Percentiles rank a stretch among this genome's conserved stretches.
phyloP scores from a whole-genome alignment of 257 asterid species.

The Ilex asprella region DNA sequence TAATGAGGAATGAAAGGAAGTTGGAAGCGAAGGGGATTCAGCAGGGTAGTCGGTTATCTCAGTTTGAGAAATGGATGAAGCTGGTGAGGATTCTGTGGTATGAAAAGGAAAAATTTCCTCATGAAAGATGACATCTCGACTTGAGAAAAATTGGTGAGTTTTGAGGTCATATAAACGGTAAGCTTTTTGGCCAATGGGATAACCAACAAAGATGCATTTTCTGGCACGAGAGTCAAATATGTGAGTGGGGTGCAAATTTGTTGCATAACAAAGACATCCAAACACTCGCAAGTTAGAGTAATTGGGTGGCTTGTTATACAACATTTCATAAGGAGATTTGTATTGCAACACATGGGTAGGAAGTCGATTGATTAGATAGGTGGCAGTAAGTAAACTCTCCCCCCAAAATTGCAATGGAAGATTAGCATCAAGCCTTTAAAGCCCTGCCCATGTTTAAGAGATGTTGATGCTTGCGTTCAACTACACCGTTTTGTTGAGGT shows the following conservation, averaged over 20 bases:
- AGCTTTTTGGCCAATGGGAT: neutral
- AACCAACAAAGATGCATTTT: too few species aligned
- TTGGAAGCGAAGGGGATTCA: neutral
- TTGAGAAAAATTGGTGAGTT: neutral
- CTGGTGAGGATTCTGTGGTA: neutral
- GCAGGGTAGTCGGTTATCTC: neutral
- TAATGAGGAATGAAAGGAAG: too few species aligned
- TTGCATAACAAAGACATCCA: constrained; percentile 1
- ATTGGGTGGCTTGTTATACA: too few species aligned
- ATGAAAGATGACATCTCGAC: constrained; percentile 1
- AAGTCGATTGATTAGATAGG: neutral
- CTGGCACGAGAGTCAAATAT: neutral
- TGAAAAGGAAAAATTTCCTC: neutral
- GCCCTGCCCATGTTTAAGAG: neutral
- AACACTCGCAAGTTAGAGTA: neutral
- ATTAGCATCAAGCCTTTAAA: neutral
- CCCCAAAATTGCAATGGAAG: neutral
- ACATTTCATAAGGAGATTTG: neutral
- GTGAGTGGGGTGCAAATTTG: neutral
- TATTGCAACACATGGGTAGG: neutral
- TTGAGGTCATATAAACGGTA: neutral
- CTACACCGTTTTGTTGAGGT: constrained; percentile 1
- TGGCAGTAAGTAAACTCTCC: neutral
- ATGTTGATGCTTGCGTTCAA: neutral
- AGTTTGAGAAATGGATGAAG: neutral